phyloP scores from a whole-genome alignment of 164 flowering plant species.

The Warburgia ugandensis region DNA sequence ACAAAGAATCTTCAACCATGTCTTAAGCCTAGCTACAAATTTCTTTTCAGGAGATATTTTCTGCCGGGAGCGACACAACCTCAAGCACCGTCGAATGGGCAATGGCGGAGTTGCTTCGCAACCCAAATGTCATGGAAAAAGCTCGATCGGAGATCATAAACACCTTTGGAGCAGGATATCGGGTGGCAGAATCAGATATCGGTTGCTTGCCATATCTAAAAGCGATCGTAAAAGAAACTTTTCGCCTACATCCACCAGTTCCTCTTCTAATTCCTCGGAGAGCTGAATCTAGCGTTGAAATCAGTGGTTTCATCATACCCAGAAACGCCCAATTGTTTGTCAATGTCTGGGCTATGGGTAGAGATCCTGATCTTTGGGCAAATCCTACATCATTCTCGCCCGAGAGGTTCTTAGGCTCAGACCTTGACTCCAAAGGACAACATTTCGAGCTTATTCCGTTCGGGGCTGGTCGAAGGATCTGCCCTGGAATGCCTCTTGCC shows the following conservation, averaged over 20 bases:
- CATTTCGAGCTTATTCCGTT: slow-evolving; percentile 12
- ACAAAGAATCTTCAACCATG: too few relatives aligned
- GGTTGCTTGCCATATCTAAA: slow-evolving; percentile 12
- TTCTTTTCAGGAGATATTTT: slow-evolving; percentile 1
- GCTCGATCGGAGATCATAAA: not conserved
- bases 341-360: slow-evolving; percentile 32
- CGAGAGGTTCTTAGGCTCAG: slow-evolving; percentile 26
- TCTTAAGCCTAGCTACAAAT: not conserved
- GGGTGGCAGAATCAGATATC: slow-evolving; percentile 17
- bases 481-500: slow-evolving; percentile 14
- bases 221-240: slow-evolving; percentile 16
- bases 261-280: slow-evolving; percentile 20
- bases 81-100: slow-evolving; percentile 7
- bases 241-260: slow-evolving; percentile 12
- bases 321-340: slow-evolving; percentile 27
- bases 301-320: slow-evolving; percentile 25
- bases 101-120: slow-evolving; percentile 3
- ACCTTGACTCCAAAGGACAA: not conserved
- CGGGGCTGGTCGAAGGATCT: slow-evolving; percentile 18
- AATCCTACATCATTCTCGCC: slow-evolving; percentile 21
- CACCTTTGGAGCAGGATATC: not conserved
- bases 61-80: not conserved
- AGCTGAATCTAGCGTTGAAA: slow-evolving; percentile 19
- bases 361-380: slow-evolving; percentile 27
- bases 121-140: slow-evolving; percentile 3